A percentile compares a stretch with the other conserved stretches of the same genome.
Conservation (phyloP, 176 grass and related monocot species). For the Musa acuminata region DNA sequence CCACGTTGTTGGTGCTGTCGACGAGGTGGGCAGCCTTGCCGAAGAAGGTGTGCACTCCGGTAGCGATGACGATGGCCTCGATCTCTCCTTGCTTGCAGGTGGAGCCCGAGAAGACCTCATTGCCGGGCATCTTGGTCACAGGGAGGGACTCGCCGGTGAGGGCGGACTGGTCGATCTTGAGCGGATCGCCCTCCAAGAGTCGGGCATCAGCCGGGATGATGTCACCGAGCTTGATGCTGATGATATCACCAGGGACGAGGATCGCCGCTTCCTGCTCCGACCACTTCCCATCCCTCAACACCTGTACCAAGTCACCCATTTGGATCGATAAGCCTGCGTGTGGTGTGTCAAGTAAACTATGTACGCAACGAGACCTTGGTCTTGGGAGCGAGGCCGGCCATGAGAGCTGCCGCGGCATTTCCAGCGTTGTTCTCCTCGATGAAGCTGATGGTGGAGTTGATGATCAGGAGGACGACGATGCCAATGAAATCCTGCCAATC, state of each 20-base stretch:
- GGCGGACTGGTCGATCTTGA: constrained; percentile 96
- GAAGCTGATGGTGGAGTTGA: constrained; percentile 98
- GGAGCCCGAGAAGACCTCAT: constrained; percentile 81
- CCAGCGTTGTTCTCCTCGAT: constrained; percentile 98
- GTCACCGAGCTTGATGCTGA: constrained; percentile 84
- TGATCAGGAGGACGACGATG: constrained; percentile 71
- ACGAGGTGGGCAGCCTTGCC: constrained; percentile 94
- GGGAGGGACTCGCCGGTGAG: constrained; percentile 79
- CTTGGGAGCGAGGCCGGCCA: constrained; percentile 84
- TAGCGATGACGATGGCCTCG: constrained; percentile 87
- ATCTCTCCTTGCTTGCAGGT: constrained; percentile 93
- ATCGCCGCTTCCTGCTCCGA: constrained; percentile 65
- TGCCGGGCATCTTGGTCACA: constrained; percentile 52
- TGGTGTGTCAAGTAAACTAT: background rate
- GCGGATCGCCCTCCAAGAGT: constrained; percentile 69
- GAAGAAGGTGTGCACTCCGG: constrained; percentile 94
- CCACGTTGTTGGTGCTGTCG: constrained; percentile 89
- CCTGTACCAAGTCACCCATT: background rate
- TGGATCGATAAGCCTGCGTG: background rate
- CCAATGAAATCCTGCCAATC: constrained; percentile 97
- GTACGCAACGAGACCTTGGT: constrained; percentile 37
- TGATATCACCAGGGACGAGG: constrained; percentile 72
- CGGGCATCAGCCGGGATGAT: constrained; percentile 90
- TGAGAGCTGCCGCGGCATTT: constrained; percentile 73
- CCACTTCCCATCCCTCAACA: constrained; percentile 65